Base-by-base conservation (phyloP, 768 basidiomycete genomes). In the Kwoniella bestiolae region DNA sequence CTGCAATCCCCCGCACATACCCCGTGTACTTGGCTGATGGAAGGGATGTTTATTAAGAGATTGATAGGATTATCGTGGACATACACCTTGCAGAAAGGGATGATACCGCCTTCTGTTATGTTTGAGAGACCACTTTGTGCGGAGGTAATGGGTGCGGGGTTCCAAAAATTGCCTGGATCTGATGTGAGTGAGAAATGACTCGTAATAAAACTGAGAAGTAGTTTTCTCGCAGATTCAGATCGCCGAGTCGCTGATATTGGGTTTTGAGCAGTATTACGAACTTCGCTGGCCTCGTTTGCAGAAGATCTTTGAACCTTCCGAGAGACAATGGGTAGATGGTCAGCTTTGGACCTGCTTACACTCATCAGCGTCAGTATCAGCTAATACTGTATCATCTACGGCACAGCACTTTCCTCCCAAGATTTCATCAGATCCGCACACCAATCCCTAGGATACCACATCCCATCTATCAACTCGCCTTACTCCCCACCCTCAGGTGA, bases 61-160 rank as follows among this genome's bases (percentile, higher is more conserved):
- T 63, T 77, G 8, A 46, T 73, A 18, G 72, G 69, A 23, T 80
- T 90, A n/a, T 81, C 85, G 0, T 92, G 88, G 77, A 85, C 85
- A 0, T 86, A 86, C 71, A 82, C 81, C 0, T 60, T 91, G 18
- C 84, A 84, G 21, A 73, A 76, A 3, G 83, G 84, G 0, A 81
- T 90, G 18, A 64, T 78, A 0, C 82, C 81, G 2, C 92, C 92
- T 4, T 75, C 82, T 0, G 79, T 87, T 3, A 76, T 93, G 63
- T 82, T 94, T 26, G 79, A 82, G 11, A 81, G 81, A 29, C 92
- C 92, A 1, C 72, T 91, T 16, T 83, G 90, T 4, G 87, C 84
- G 2, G 91, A 93, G 71, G 73, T 94, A 3, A 87, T 86, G 65
- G 92, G 92, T 12, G 92, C 90, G 3, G 90, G 92, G 1, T 94